phyloP scores from a whole-genome alignment of 2,329 filamentous ascomycete genomes.

The Fusarium lateritium region DNA sequence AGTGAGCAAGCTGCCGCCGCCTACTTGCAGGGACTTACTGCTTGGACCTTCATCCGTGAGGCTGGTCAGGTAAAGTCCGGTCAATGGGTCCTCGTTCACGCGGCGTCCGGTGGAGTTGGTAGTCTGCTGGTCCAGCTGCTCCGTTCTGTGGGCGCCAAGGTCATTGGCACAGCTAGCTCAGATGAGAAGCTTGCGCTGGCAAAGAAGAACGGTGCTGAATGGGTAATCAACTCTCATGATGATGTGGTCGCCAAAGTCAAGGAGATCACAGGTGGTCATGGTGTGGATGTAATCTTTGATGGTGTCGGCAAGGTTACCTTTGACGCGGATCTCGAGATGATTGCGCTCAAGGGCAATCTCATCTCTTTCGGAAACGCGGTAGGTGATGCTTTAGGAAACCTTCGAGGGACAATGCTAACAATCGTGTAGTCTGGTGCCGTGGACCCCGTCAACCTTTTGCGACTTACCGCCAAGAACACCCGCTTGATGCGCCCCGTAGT shows the following conservation, averaged over 20 bases:
- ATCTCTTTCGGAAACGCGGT: conserved; percentile 86
- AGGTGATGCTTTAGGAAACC: conserved; percentile 52
- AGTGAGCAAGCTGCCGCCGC: conserved; percentile 76
- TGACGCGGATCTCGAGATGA: conserved; percentile 80
- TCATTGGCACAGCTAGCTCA: conserved; percentile 85
- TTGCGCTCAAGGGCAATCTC: conserved; percentile 83
- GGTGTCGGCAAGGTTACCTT: conserved; percentile 90
- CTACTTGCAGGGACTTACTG: conserved; percentile 87
- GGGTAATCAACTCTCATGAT: conserved; percentile 78
- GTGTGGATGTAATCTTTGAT: conserved; percentile 85
- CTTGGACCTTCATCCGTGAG: conserved; percentile 83
- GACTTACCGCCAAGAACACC: conserved; percentile 80
- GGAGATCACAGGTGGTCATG: conserved; percentile 79
- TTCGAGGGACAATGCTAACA: conserved; percentile 23
- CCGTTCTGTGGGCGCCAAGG: conserved; percentile 78
- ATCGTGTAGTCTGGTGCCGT: conserved; percentile 74
- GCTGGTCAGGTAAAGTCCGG: conserved; percentile 81
- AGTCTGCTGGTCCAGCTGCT: conserved; percentile 83
- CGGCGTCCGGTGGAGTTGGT: conserved; percentile 87
- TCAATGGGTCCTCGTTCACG: conserved; percentile 88
- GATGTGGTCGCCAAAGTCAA: conserved; percentile 72
- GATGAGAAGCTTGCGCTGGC: conserved; percentile 80
- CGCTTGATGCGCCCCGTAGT: conserved; percentile 83
- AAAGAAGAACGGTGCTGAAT: conserved; percentile 77
- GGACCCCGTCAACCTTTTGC: conserved; percentile 71